Evolutionary conservation across 202 grass and related monocot species (phyloP).

Genomic region (Elaeis oleifera): DNA sequence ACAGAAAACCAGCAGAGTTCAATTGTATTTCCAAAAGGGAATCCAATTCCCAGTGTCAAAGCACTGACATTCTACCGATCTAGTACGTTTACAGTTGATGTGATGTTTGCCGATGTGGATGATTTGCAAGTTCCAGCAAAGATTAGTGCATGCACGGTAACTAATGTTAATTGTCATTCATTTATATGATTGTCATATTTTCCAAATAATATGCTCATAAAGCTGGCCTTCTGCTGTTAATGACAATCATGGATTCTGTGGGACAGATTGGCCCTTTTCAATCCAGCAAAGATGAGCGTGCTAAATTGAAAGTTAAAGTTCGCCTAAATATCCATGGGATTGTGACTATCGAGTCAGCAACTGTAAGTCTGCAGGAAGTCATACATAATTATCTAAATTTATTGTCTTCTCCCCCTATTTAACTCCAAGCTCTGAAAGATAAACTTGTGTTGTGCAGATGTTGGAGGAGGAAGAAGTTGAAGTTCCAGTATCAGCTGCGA

Average conservation of each 20-base stretch:
- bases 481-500: constrained; percentile 47
- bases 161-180: background rate
- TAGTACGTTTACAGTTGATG: constrained; percentile 72
- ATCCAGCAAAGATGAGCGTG: constrained; percentile 54
- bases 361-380: constrained; percentile 30
- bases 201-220: no score
- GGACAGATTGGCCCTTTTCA: constrained; percentile 79
- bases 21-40: constrained; percentile 82
- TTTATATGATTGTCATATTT: no score
- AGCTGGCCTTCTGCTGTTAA: background rate
- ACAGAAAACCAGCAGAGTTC: constrained; percentile 43
- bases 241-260: background rate
- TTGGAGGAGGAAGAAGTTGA: constrained; percentile 82
- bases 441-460: constrained; percentile 43
- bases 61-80: constrained; percentile 61
- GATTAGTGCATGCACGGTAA: constrained; percentile 86
- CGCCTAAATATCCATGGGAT: constrained; percentile 86
- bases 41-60: constrained; percentile 65
- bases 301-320: constrained; percentile 85
- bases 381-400: background rate
- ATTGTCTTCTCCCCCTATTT: background rate
- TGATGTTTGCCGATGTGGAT: constrained; percentile 38
- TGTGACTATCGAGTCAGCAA: constrained; percentile 69
- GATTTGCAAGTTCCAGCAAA: constrained; percentile 40
- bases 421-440: background rate